Base-by-base conservation (phyloP, 305 asterid species). In the Coffea humblotiana region DNA sequence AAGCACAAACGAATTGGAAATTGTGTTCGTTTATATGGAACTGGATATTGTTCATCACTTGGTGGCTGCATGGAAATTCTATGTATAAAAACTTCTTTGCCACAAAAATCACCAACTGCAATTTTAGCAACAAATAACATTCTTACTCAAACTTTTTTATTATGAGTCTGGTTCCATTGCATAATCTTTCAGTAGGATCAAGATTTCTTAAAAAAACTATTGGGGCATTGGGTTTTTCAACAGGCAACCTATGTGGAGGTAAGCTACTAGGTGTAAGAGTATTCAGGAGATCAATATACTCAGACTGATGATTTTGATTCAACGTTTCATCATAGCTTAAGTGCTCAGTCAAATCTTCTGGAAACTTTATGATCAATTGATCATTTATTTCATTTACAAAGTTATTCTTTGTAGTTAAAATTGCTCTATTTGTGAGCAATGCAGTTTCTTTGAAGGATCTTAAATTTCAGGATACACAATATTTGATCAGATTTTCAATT, bases 121-220 rank as follows among this genome's bases (percentile, higher is more conserved):
- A 75, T 56, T n/a, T 52, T 71, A 2, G 49, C 76, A 32, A 32
- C 29, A 19, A 1, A 75, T 14, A 6, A 75, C 45, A 35, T 75
- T 75, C 15, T 6, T 3, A 0, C 23, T 14, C 0, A 73, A 49
- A 1, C 47, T 15, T 43, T 43, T 71, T 7, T 77, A 70, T 32
- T 4, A 81, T 71, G 7, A 76, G n/a, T 10, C 78, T 27, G 0
- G 84, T 81, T 0, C 81, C 77, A 37, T 81, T 81, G 19, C 84
- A 81, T 9, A 81, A 21, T 3, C 81, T 68, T 16, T 73, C 79
- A 15, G 11, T 21, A 0, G 65, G 83, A 14, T 75, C 71, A 8
- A 81, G 12, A 19, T 81, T 81, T 18, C 70, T 65, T 10, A 75
- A 19, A 0, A 75, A 16, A 18, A 81, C 68, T 1, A 75, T n/a